These are phyloP conservation scores for Pichia sp. DNA, from an alignment of 1,139 yeast species.

Conservation along the genomic window DNA sequence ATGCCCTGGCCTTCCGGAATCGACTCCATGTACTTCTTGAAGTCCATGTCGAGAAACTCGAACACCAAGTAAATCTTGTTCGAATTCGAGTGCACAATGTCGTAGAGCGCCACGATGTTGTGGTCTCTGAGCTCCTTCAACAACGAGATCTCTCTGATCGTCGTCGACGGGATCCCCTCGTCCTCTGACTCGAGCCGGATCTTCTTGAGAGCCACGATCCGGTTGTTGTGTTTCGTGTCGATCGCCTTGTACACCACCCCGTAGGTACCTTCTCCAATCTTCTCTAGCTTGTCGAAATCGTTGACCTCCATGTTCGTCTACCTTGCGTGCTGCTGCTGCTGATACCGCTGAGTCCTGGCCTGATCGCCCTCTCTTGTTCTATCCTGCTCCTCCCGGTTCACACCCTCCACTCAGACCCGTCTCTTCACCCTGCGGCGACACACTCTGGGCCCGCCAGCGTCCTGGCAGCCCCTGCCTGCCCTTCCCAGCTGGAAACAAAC, in stretches of 20 bases:
- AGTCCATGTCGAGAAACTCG: conserved; percentile 89
- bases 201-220: conserved; percentile 91
- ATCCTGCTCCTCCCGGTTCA: too few relatives aligned
- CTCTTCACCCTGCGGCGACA: too few relatives aligned
- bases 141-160: conserved; percentile 91
- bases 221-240: conserved; percentile 81
- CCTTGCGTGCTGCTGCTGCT: background rate
- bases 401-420: too few relatives aligned
- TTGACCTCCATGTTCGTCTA: conserved; percentile 58
- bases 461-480: background rate
- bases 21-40: conserved; percentile 94
- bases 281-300: conserved; percentile 89
- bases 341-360: background rate
- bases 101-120: conserved; percentile 84
- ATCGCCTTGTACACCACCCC: conserved; percentile 97
- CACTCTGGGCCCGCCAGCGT: too few relatives aligned
- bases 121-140: conserved; percentile 90
- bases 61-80: conserved; percentile 90
- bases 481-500: background rate
- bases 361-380: too few relatives aligned
- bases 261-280: conserved; percentile 97
- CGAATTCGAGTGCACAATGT: conserved; percentile 92
- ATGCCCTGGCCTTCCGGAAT: conserved; percentile 89
- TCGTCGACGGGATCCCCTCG: conserved; percentile 98
- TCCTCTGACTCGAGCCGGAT: conserved; percentile 95